Conservation (phyloP, 2,329 filamentous ascomycete species). For the Lojkania enalia region DNA sequence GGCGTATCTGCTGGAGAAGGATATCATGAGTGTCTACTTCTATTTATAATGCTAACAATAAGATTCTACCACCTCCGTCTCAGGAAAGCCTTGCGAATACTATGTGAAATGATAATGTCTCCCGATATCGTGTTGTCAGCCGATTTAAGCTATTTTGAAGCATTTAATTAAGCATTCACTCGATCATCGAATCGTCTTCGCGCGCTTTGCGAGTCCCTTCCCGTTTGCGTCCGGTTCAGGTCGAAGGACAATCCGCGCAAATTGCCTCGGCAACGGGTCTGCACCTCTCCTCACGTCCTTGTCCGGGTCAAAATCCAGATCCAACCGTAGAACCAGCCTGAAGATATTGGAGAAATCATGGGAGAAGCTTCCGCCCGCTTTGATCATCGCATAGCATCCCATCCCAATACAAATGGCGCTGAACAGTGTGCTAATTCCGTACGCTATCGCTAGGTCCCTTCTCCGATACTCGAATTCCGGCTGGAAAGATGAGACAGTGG, state of each 20-base stretch:
- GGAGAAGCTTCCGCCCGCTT: background rate
- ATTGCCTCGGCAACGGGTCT: background rate
- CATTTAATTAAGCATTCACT: no score
- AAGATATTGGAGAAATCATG: background rate
- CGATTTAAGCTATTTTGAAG: no score
- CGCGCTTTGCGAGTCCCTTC: background rate
- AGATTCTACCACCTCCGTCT: no score
- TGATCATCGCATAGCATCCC: background rate
- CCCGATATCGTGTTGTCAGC: no score
- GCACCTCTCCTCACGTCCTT: background rate
- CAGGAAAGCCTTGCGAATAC: no score
- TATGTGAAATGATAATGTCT: no score
- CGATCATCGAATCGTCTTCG: background rate
- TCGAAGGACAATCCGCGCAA: background rate
- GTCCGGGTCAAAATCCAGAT: background rate
- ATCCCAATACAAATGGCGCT: background rate
- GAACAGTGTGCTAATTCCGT: slow-evolving; percentile 1
- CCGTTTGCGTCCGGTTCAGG: background rate
- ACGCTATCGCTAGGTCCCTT: slow-evolving; percentile 1
- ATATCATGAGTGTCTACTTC: no score
- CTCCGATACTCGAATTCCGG: background rate
- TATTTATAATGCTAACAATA: no score
- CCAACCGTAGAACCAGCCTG: background rate
- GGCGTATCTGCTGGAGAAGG: no score
- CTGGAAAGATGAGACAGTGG: background rate